Evolutionary conservation across 306 rosid species (phyloP), one percentile per base, ranked within the genome.

Genomic region (Sesbania bispinosa): DNA sequence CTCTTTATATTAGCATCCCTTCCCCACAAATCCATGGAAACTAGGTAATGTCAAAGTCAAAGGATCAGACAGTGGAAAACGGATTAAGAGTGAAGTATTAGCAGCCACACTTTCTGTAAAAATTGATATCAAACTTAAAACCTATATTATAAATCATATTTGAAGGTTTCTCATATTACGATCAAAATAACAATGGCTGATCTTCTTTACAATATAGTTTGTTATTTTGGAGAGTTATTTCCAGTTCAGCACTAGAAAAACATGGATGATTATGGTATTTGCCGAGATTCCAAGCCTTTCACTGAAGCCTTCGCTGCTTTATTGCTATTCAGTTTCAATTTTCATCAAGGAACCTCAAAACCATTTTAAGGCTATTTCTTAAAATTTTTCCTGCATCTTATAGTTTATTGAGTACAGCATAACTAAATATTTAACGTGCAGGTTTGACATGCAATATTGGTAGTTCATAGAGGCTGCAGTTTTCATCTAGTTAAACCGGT

Each of bases 291-390:
- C 43, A 21, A 67, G 23, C 73, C 77, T 67, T 71, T 50, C 43
- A 52, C 32, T 21, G 48, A 50, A 74, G 51, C 48, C 60, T 57
- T n/a, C 9, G 33, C 50, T 53, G 73, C 59, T 33, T 62, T 41
- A 35, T 45, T 42, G 29, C 63, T 32, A 62, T 64, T 74, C 67
- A 38, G 46, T 51, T 74, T n/a, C n/a, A n/a, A n/a, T n/a, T n/a
- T n/a, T 61, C 61, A 15, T 24, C 68, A 20, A 67, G 78, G 27
- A 66, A 65, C 20, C 29, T 20, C 48, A 35, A 48, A n/a, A n/a
- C n/a, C 29, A 43, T 30, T 79, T 59, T 14, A 48, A 35, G 42
- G 54, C 10, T 50, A 10, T 57, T 46, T 74, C 33, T 52, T 43
- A 26, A 48, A 11, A 18, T 0, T 5, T 2, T 3, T 47, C 15